phyloP scores from a whole-genome alignment of 768 basidiomycete genomes.

The Scleroderma bovista region DNA sequence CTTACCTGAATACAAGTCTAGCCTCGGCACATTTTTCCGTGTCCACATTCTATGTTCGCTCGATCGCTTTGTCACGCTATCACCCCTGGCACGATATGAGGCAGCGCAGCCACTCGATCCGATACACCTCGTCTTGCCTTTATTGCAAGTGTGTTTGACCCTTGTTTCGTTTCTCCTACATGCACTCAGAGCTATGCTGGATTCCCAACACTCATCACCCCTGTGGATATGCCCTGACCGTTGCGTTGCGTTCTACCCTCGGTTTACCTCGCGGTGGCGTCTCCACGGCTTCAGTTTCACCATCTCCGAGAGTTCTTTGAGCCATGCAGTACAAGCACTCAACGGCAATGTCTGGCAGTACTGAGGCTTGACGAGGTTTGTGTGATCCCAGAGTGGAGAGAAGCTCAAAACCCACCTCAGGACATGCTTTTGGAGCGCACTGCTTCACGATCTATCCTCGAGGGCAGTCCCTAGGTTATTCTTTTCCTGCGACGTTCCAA shows the following conservation, averaged over 20 bases:
- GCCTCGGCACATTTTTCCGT: neutral
- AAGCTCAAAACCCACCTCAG: conserved; percentile 21
- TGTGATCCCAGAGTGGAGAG: conserved; percentile 24
- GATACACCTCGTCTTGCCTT: neutral
- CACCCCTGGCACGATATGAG: conserved; percentile 24
- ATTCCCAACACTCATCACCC: conserved; percentile 7
- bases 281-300: neutral
- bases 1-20: neutral
- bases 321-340: conserved; percentile 1
- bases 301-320: conserved; percentile 20
- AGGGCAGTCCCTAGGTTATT: neutral
- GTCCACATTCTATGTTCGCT: neutral
- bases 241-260: conserved; percentile 3
- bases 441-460: conserved; percentile 4
- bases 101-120: conserved; percentile 21
- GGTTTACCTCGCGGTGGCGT: neutral
- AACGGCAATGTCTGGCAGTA: conserved; percentile 10
- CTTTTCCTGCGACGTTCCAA: neutral
- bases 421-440: conserved; percentile 18
- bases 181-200: neutral
- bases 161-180: neutral
- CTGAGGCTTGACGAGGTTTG: conserved; percentile 19
- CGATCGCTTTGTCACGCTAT: conserved; percentile 9
- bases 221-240: conserved; percentile 8
- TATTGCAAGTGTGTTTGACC: neutral